These are phyloP conservation scores for Angophora floribunda DNA, from an alignment of 345 rosid genomes.

Conservation along the genomic window DNA sequence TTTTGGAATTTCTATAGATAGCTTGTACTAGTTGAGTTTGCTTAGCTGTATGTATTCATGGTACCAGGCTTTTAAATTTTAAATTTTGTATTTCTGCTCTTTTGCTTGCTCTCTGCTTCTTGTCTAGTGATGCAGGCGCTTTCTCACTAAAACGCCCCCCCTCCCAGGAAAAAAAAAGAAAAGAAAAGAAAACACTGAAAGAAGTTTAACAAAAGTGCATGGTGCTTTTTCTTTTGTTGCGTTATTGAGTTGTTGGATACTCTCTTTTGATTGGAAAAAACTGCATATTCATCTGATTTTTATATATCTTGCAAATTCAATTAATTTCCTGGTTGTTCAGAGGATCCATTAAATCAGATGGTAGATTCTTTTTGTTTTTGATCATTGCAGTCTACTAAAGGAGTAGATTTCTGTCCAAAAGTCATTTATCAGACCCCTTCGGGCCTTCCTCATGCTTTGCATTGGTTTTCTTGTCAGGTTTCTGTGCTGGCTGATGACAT, in stretches of 20 bases:
- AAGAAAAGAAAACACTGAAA: background rate
- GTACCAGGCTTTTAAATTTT: background rate
- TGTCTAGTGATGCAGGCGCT: background rate
- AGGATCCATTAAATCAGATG: background rate
- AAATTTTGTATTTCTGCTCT: background rate
- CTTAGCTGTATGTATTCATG: background rate
- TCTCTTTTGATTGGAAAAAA: background rate
- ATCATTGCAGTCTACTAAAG: background rate
- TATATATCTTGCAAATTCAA: background rate
- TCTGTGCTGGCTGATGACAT: constrained; percentile 96
- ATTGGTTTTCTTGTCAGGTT: constrained; percentile 36
- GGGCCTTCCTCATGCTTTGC: background rate
- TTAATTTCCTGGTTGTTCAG: background rate
- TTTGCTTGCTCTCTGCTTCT: background rate
- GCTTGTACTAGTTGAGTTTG: background rate
- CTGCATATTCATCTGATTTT: background rate
- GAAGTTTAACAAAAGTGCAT: background rate
- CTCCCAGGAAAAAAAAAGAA: too few relatives aligned
- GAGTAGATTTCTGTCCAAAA: background rate
- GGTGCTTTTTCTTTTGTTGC: background rate
- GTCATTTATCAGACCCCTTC: background rate
- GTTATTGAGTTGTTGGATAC: background rate
- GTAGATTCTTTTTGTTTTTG: background rate
- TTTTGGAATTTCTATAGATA: background rate
- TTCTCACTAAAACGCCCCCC: background rate